Evolutionary conservation across 2,329 filamentous ascomycete genomes (phyloP).

Genomic region (Alternaria gaisen): DNA sequence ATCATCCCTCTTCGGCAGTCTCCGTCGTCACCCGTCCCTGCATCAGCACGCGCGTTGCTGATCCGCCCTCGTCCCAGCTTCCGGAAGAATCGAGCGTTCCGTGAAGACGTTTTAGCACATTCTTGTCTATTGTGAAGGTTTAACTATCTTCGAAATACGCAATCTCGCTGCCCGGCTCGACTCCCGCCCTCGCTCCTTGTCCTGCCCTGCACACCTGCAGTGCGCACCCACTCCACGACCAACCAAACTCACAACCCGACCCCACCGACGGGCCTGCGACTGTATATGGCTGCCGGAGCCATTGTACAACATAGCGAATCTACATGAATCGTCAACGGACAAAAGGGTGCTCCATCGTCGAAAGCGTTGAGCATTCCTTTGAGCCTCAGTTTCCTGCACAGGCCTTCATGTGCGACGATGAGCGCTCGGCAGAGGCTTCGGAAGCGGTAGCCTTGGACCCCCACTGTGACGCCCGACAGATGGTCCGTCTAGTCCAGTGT

Average conservation of each 20-base stretch:
- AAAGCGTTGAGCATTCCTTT: constrained; percentile 45
- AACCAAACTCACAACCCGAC: constrained; percentile 9
- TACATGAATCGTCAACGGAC: constrained; percentile 50
- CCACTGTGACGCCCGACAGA: constrained; percentile 65
- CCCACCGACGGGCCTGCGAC: constrained; percentile 11
- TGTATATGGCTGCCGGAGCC: constrained; percentile 35
- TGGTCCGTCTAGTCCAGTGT: constrained; percentile 82
- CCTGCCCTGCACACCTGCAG: constrained; percentile 4
- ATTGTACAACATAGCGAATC: constrained; percentile 24
- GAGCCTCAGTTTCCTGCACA: constrained; percentile 34
- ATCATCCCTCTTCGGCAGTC: constrained; percentile 4
- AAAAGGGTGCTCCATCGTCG: constrained; percentile 45
- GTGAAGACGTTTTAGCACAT: constrained; percentile 17
- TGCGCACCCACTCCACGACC: constrained; percentile 11
- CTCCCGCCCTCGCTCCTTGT: neutral
- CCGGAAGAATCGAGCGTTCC: constrained; percentile 10
- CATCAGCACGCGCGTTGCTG: constrained; percentile 28
- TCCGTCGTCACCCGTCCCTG: constrained; percentile 21
- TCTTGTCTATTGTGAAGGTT: constrained; percentile 3
- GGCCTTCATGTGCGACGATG: constrained; percentile 57
- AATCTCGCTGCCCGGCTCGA: constrained; percentile 2
- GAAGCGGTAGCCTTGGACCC: constrained; percentile 56
- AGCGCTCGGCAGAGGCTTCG: constrained; percentile 39
- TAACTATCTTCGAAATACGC: constrained; percentile 3
- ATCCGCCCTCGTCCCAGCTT: constrained; percentile 14